Evolutionary conservation across 1,284 basidiomycete species (phyloP).

Genomic region (Peniophora sp.): DNA sequence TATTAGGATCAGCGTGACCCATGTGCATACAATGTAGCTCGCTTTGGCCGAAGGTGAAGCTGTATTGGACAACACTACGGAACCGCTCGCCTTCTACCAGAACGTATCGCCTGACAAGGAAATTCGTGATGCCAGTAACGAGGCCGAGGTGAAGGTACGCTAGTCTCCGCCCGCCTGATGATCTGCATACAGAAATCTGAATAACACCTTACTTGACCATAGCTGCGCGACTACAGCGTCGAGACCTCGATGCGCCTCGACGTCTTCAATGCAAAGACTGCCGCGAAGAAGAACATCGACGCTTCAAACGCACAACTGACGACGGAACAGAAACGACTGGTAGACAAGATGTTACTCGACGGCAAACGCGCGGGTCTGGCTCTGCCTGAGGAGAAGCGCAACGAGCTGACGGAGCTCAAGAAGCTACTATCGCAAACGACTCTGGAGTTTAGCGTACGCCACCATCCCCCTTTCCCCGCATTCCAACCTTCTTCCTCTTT

Average conservation of each 20-base stretch:
- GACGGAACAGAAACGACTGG: slow-evolving; percentile 60
- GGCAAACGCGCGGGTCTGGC: slow-evolving; percentile 70
- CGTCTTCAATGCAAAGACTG: slow-evolving; percentile 62
- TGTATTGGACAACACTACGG: slow-evolving; percentile 38
- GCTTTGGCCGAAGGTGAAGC: slow-evolving; percentile 55
- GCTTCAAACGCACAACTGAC: slow-evolving; percentile 46
- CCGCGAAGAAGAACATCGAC: slow-evolving; percentile 62
- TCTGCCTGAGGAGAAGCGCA: slow-evolving; percentile 56
- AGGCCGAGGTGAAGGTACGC: slow-evolving; percentile 47
- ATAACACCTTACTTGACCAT: too few relatives aligned
- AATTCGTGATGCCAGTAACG: slow-evolving; percentile 68
- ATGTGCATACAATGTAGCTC: slow-evolving; percentile 28
- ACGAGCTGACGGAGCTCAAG: slow-evolving; percentile 48
- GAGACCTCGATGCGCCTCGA: slow-evolving; percentile 73
- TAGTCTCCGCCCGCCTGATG: too few relatives aligned
- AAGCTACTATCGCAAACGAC: slow-evolving; percentile 66
- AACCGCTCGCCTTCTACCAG: slow-evolving; percentile 70
- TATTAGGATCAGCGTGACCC: not conserved
- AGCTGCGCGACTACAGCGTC: slow-evolving; percentile 55
- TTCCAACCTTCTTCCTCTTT: not conserved
- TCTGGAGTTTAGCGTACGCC: slow-evolving; percentile 63
- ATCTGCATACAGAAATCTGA: too few relatives aligned
- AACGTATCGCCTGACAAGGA: slow-evolving; percentile 67
- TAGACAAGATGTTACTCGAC: slow-evolving; percentile 72
- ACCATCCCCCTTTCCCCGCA: not conserved